A percentile compares a stretch with the other conserved stretches of the same genome.
phyloP scores from a whole-genome alignment of 257 asterid species.

The Jaltomata sinuosa region DNA sequence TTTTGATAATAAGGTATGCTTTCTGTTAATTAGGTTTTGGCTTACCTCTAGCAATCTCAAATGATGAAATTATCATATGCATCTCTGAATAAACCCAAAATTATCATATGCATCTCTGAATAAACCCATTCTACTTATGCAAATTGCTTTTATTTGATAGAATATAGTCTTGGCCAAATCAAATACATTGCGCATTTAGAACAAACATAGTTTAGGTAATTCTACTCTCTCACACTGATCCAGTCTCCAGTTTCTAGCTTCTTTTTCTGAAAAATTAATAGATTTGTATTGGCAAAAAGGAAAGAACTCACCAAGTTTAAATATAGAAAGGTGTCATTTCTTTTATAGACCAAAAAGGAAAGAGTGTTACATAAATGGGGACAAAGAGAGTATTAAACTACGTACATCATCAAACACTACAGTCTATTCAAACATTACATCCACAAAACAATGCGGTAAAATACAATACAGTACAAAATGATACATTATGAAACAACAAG shows the following conservation, averaged over 20 bases:
- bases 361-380: background rate
- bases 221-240: no score
- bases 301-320: no score
- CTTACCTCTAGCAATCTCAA: background rate
- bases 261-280: no score
- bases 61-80: background rate
- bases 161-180: no score
- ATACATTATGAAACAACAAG: background rate
- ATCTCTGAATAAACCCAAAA: background rate
- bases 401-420: background rate
- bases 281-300: no score
- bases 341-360: background rate
- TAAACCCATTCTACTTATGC: no score
- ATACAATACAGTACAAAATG: background rate
- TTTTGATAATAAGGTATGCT: background rate
- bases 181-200: no score
- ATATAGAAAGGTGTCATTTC: background rate
- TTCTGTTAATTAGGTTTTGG: background rate
- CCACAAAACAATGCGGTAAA: background rate
- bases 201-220: no score
- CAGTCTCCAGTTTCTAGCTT: no score
- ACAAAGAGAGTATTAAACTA: background rate
- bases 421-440: background rate
- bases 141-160: background rate
- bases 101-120: background rate